Conservation (phyloP, 1,139 yeast genomes). For the Magnusiomyces suaveolens region DNA sequence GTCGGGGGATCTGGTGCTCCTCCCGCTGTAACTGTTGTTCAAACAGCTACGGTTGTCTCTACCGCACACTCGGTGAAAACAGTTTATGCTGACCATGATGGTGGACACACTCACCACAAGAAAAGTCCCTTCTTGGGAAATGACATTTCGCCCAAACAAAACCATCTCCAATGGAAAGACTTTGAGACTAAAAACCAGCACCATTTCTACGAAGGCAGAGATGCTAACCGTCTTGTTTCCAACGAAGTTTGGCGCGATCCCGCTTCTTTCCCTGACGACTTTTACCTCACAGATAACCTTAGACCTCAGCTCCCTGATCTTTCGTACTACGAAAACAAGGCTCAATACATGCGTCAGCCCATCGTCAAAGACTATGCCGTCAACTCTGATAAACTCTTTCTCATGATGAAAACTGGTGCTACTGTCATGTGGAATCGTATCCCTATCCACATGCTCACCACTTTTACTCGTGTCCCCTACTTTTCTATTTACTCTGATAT, state of each 20-base stretch:
- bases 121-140: background rate
- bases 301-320: conserved; percentile 1
- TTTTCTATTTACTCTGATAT: conserved; percentile 33
- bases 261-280: conserved; percentile 5
- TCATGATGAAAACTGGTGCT: conserved; percentile 34
- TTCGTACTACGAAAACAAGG: conserved; percentile 9
- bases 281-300: background rate
- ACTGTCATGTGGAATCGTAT: conserved; percentile 32
- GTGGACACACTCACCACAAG: background rate
- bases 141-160: background rate
- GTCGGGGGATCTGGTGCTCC: background rate
- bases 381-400: conserved; percentile 23
- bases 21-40: background rate
- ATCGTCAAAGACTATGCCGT: conserved; percentile 23
- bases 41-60: background rate
- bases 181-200: background rate
- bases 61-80: background rate
- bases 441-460: conserved; percentile 32
- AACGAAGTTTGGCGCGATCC: conserved; percentile 14
- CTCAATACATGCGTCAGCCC: conserved; percentile 20
- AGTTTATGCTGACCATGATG: background rate
- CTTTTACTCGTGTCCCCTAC: conserved; percentile 30
- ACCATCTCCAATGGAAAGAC: background rate
- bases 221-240: conserved; percentile 1
- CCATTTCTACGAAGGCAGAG: background rate